Conservation (phyloP, 2,329 filamentous ascomycete species). For the Colletotrichum sp. region DNA sequence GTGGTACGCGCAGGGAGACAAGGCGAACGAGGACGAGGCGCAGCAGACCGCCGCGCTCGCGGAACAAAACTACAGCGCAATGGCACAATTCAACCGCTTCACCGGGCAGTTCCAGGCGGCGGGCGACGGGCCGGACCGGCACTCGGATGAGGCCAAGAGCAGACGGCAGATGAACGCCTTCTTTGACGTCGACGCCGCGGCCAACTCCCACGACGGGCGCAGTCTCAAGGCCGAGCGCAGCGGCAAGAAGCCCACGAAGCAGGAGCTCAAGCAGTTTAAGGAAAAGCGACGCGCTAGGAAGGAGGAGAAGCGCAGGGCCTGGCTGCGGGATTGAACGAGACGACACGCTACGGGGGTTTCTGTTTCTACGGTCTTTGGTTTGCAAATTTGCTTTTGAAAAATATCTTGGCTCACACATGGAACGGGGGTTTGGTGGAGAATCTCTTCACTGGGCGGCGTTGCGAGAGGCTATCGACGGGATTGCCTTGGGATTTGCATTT, state of each 20-base stretch:
- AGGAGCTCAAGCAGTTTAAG: slow-evolving; percentile 89
- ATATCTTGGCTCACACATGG: background rate
- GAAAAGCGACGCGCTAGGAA: slow-evolving; percentile 89
- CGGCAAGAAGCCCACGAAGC: slow-evolving; percentile 81
- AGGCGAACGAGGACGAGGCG: slow-evolving; percentile 44
- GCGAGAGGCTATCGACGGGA: background rate
- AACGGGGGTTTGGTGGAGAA: background rate
- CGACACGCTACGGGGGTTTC: background rate
- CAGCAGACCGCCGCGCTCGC: slow-evolving; percentile 38
- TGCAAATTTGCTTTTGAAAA: background rate
- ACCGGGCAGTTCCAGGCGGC: slow-evolving; percentile 81
- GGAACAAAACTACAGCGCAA: slow-evolving; percentile 62
- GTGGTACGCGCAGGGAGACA: slow-evolving; percentile 78
- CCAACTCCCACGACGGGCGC: slow-evolving; percentile 86
- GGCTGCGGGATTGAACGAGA: slow-evolving; percentile 76
- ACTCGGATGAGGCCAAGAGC: slow-evolving; percentile 88
- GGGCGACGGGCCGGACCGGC: slow-evolving; percentile 72
- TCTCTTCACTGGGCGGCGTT: slow-evolving; percentile 15
- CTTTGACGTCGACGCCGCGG: slow-evolving; percentile 94
- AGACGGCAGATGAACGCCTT: slow-evolving; percentile 89
- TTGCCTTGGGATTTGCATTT: background rate
- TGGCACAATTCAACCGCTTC: slow-evolving; percentile 87
- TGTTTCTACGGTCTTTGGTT: background rate
- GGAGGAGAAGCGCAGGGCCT: slow-evolving; percentile 91
- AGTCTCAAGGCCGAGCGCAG: slow-evolving; percentile 91